Base-by-base conservation (phyloP, 164 flowering plant species). In the Sedum album region DNA sequence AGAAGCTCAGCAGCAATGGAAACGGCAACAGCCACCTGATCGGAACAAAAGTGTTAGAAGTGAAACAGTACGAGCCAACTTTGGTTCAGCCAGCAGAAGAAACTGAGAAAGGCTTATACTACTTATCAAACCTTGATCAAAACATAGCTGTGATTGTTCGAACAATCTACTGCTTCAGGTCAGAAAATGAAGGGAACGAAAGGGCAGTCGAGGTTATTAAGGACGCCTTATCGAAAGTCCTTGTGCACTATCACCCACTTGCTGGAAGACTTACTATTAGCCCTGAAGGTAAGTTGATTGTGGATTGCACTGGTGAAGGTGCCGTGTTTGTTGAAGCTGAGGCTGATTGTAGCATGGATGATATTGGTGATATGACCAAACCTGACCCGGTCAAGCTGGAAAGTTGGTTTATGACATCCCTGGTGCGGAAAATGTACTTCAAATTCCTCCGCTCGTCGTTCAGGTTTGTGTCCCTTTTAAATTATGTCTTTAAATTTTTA, bases 351-450 rank as follows among this genome's bases (percentile, higher is more conserved):
- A 31, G 36, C 0, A 71, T 93, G 26, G 79, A 84, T 15, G 87
- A 83, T 26, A 74, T 93, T 4, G 87, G 92, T 1, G 96, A 88
- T 72, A 78, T 79, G 15, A 79, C 98, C 14, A 85, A 85, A 71
- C 94, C 94, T 64, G 89, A 90, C 67, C 94, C 96, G n/a, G 78
- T 53, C 33, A 83, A 80, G 39, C 93, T 93, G 88, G 88, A 8
- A 85, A 88, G 83, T 80, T 91, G 23, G 97, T 93, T 74, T 84
- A 86, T 74, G 84, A 66, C 41, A 62, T 62, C 39, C 66, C 66
- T 30, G 41, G 66, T 18, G 66, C 66, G 21, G 39, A 62, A 10
- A 62, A 62, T 36, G 23, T 62, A 11, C 41, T 62, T 26, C 66
- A 62, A 39, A 62, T 62, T 28, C 66, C 66, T 62, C 66, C 66